phyloP scores from a whole-genome alignment of 805 yeast genomes.

The Wickerhamiella lipophila region DNA sequence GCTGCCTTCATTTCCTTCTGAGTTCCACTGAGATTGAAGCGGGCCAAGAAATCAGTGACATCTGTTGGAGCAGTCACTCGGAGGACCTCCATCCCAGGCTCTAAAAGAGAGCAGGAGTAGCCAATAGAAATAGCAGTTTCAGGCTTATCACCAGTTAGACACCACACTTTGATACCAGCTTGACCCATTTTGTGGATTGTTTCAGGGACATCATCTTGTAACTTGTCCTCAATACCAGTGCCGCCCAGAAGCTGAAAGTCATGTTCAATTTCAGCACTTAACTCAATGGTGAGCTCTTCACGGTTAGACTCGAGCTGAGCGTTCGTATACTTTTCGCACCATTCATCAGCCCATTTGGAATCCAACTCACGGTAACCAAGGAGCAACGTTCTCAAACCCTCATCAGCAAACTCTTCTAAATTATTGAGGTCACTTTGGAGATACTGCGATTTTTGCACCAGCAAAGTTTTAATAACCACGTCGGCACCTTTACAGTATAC shows the following conservation, averaged over 20 bases:
- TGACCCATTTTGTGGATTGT: slow-evolving; percentile 50
- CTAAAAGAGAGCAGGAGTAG: slow-evolving; percentile 59
- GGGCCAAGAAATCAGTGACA: slow-evolving; percentile 36
- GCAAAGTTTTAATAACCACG: slow-evolving; percentile 66
- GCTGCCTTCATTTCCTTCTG: slow-evolving; percentile 39
- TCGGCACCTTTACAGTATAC: slow-evolving; percentile 74
- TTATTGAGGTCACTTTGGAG: slow-evolving; percentile 44
- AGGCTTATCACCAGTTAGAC: slow-evolving; percentile 67
- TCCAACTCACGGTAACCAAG: slow-evolving; percentile 48
- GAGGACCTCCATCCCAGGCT: slow-evolving; percentile 54
- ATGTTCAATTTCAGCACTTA: slow-evolving; percentile 48
- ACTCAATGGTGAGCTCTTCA: slow-evolving; percentile 41
- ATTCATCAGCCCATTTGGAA: slow-evolving; percentile 34
- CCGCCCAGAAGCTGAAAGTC: slow-evolving; percentile 53
- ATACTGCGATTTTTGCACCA: slow-evolving; percentile 24
- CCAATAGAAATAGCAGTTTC: slow-evolving; percentile 81
- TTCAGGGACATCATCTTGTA: slow-evolving; percentile 69
- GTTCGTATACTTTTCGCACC: slow-evolving; percentile 44
- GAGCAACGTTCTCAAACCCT: slow-evolving; percentile 67
- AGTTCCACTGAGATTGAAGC: slow-evolving; percentile 30
- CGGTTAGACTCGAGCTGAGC: slow-evolving; percentile 43
- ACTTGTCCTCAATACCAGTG: slow-evolving; percentile 69
- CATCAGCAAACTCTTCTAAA: slow-evolving; percentile 57
- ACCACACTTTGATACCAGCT: slow-evolving; percentile 77
- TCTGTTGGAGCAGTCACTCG: slow-evolving; percentile 32